Evolutionary conservation across 2,329 filamentous ascomycete species (phyloP).

Genomic region (Claviceps sp.): DNA sequence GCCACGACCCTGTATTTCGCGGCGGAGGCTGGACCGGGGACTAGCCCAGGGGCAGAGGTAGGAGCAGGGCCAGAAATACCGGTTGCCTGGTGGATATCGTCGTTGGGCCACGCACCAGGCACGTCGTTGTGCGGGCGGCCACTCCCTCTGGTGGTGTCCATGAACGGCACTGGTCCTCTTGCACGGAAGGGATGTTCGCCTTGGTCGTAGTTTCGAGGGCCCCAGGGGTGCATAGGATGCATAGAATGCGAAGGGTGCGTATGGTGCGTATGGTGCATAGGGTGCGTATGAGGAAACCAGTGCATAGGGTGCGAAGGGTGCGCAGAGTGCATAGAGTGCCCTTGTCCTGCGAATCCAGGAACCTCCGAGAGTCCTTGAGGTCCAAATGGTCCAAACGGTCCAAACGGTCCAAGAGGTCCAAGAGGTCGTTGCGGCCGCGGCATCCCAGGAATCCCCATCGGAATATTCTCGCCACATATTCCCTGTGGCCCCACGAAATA

Average conservation of each 20-base stretch:
- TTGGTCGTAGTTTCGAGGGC: neutral
- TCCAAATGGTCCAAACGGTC: neutral
- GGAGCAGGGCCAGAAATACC: too few relatives aligned
- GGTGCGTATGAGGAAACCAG: too few relatives aligned
- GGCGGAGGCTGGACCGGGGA: constrained; percentile 14
- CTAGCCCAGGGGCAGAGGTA: constrained; percentile 3
- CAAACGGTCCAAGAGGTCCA: neutral
- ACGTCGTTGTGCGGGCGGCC: constrained; percentile 3
- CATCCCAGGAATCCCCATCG: too few relatives aligned
- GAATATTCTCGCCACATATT: too few relatives aligned
- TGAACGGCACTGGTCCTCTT: constrained; percentile 1
- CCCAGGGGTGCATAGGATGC: neutral
- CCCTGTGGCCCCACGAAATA: neutral
- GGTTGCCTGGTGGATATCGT: constrained; percentile 5
- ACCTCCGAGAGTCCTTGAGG: neutral
- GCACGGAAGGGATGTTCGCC: constrained; percentile 2
- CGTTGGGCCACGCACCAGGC: constrained; percentile 23
- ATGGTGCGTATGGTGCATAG: too few relatives aligned
- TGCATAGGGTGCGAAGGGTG: too few relatives aligned
- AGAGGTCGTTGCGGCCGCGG: too few relatives aligned
- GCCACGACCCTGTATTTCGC: constrained; percentile 24
- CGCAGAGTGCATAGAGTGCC: too few relatives aligned
- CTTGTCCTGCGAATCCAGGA: too few relatives aligned
- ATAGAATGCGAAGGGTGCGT: too few relatives aligned
- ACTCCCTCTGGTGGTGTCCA: neutral